These are phyloP conservation scores for Chlorophyllum brunneum DNA, from an alignment of 768 basidiomycete species.

Conservation along the genomic window DNA sequence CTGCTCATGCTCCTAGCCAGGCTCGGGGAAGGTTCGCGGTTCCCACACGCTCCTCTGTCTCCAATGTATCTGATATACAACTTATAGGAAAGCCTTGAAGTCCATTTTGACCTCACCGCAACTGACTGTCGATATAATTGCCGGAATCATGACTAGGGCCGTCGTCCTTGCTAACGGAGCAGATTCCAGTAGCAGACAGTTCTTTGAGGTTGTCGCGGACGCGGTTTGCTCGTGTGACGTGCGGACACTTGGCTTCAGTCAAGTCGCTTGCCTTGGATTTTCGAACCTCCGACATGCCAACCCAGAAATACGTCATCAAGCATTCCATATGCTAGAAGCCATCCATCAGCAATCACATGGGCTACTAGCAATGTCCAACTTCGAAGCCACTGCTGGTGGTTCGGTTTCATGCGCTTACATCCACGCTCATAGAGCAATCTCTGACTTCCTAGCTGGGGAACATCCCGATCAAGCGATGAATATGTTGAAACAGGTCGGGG, in stretches of 20 bases:
- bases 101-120: slow-evolving; percentile 60
- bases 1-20: slow-evolving; percentile 46
- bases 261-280: slow-evolving; percentile 72
- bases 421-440: slow-evolving; percentile 73
- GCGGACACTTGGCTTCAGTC: slow-evolving; percentile 69
- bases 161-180: slow-evolving; percentile 55
- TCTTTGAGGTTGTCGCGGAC: slow-evolving; percentile 79
- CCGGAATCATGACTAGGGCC: slow-evolving; percentile 65
- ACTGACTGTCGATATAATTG: slow-evolving; percentile 51
- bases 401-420: slow-evolving; percentile 73
- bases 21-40: slow-evolving; percentile 60
- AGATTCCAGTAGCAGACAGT: slow-evolving; percentile 54
- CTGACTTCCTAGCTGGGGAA: slow-evolving; percentile 75
- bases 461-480: slow-evolving; percentile 60
- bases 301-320: slow-evolving; percentile 59
- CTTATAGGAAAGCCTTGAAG: slow-evolving; percentile 67
- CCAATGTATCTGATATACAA: slow-evolving; percentile 8
- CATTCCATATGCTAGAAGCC: slow-evolving; percentile 74
- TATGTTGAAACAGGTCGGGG: slow-evolving; percentile 68
- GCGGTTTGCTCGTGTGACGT: slow-evolving; percentile 50
- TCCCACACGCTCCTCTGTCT: not conserved
- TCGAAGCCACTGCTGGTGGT: slow-evolving; percentile 72
- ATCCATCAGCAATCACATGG: slow-evolving; percentile 69
- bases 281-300: slow-evolving; percentile 81
- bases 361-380: slow-evolving; percentile 61